Conservation (phyloP, 2,329 filamentous ascomycete genomes). For the Chaetomium globosum region DNA sequence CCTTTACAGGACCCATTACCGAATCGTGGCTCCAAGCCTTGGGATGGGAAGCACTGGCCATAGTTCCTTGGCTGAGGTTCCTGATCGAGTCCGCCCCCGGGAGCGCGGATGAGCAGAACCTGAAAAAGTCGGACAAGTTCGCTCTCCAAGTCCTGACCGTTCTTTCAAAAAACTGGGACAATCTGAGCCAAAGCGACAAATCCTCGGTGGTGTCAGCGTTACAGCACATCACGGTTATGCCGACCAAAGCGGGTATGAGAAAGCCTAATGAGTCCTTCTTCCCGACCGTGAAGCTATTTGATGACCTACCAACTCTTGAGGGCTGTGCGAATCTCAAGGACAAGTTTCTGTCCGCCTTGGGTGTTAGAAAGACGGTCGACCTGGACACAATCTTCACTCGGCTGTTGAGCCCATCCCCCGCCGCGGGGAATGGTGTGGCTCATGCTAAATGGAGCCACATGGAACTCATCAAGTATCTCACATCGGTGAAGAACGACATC, state of each 20-base stretch:
- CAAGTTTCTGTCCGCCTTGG: constrained; percentile 79
- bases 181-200: constrained; percentile 68
- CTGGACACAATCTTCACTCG: constrained; percentile 90
- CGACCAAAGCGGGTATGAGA: constrained; percentile 88
- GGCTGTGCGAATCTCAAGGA: constrained; percentile 82
- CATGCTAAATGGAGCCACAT: constrained; percentile 82
- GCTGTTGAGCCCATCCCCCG: constrained; percentile 65
- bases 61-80: constrained; percentile 83
- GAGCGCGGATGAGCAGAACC: constrained; percentile 64
- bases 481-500: constrained; percentile 88
- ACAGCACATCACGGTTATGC: constrained; percentile 72
- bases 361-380: constrained; percentile 93
- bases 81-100: constrained; percentile 69
- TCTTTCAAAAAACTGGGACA: constrained; percentile 88
- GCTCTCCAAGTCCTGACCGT: constrained; percentile 75
- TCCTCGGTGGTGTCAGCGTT: constrained; percentile 66
- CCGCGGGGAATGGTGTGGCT: constrained; percentile 51
- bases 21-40: constrained; percentile 73
- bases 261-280: constrained; percentile 88
- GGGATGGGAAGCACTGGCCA: constrained; percentile 82
- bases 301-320: constrained; percentile 83
- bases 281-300: constrained; percentile 88
- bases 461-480: constrained; percentile 90
- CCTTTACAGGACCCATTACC: constrained; percentile 73
- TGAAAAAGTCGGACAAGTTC: constrained; percentile 73